Evolutionary conservation across 2,329 filamentous ascomycete genomes (phyloP), one percentile per base, ranked within the genome.

Genomic region (Colletotrichum sp.): DNA sequence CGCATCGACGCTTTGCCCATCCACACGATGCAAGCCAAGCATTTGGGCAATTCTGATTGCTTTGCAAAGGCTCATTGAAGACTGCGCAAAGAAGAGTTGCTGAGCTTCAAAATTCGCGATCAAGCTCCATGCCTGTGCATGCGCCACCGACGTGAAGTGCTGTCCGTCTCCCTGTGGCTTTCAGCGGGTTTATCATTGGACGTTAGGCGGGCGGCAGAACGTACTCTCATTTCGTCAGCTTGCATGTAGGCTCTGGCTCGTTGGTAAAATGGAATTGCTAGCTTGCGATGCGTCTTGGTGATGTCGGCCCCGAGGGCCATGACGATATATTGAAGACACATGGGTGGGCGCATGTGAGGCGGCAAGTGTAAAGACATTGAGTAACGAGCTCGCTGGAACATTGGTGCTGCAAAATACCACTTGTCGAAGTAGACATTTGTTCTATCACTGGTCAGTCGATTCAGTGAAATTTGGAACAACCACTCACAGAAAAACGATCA

Each of bases 21-120:
- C 92, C 69, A 94, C 79, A 65, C 92, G 87, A 82, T 94, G 91
- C 56, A 94, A 82, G n/a, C 92, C 91, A 86, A 94, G 74, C 92
- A 94, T 94, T 77, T 92, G 88, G 9, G 88, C 88, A 73, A 94
- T 82, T 70, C 92, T 85, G 6, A 88, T 85, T n/a, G 88, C 89
- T 77, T 91, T 86, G n/a, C 92, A 92, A 13, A 90, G 86, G 66
- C 92, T 94, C 79, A 93, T 85, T 90, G 92, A 94, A 8, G 92
- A 92, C 74, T 92, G 86, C 2, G 92, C 91, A 78, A 94, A 94
- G 80, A 90, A 92, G 88, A 94, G 92, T 81, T 89, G 87, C 81
- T 92, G 93, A 83, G 93, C 94, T 80, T 94, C 93, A 78, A 93
- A 94, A 3, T 86, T 87, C 16, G 87, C 86, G 55, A 92, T 87